Base-by-base conservation (phyloP, 768 basidiomycete genomes). In the Boletus barrowsii region DNA sequence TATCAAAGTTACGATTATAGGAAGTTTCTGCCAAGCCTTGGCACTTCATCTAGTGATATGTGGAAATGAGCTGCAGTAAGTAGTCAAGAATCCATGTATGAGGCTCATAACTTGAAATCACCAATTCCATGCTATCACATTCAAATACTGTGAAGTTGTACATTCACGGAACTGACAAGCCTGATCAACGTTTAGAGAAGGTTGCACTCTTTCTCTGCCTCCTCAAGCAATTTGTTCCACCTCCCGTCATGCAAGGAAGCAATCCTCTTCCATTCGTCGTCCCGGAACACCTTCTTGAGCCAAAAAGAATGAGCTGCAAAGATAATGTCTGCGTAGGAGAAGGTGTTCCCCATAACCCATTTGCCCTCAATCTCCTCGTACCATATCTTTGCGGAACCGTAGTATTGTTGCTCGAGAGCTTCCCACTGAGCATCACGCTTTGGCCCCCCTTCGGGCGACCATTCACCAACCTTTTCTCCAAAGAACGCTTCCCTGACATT, bases 401-500 rank as follows among this genome's bases (percentile, higher is more conserved):
- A 50, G 7, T 13, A 58, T 10, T 14, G 15, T 43, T 60, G 57
- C 57, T 71, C 60, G 0, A 62, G 37, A 37, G 29, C 36, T 18
- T n/a, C 45, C 69, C 62, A 74, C 39, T 72, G 67, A 11, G 47
- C 68, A 8, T 65, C 65, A 14, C 70, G 61, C 45, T 55, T 63
- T 11, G 73, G 71, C 5, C 73, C 22, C 22, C 22, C 73, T 42
- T 63, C 67, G 0, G 26, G 26, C 9, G 65, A 64, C 32, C 78
- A 56, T 30, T 77, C 71, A 20, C 79, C 76, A 47, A 83, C 55
- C 13, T 64, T 62, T 40, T 57, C 65, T 6, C 75, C 75, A 43
- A 73, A 65, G 4, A 9, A n/a, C 4, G 15, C 52, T 51, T 72
- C 69, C 35, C 75, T 63, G 5, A 72, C 75, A 18, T 51, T 44